Conservation (phyloP, 495 filamentous ascomycete species). For the Xylaria nigripes region DNA sequence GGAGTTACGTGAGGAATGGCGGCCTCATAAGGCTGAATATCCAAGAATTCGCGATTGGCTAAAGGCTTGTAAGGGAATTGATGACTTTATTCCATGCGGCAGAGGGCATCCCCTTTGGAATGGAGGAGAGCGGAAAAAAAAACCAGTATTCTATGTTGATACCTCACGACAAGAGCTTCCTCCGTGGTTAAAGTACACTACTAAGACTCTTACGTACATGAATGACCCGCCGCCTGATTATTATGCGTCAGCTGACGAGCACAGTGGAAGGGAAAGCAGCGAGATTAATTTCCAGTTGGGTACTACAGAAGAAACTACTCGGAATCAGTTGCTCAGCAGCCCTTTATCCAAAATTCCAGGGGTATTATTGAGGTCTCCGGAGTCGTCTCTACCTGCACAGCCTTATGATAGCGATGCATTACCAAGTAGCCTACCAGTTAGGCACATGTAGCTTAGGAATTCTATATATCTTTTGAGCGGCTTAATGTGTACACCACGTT, state of each 20-base stretch:
- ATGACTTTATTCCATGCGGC: neutral
- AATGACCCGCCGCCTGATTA: neutral
- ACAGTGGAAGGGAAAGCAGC: neutral
- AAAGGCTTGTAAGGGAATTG: neutral
- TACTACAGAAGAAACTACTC: too few relatives aligned
- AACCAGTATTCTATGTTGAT: neutral
- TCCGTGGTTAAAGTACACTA: neutral
- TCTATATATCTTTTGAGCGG: too few relatives aligned
- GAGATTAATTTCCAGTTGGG: neutral
- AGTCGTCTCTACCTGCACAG: too few relatives aligned
- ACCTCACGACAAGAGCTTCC: neutral
- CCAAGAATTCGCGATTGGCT: neutral
- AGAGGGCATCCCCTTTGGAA: neutral
- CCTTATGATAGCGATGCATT: too few relatives aligned
- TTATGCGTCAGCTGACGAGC: neutral
- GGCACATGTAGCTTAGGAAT: too few relatives aligned
- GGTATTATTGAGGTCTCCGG: too few relatives aligned
- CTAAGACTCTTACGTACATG: neutral
- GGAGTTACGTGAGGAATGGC: neutral
- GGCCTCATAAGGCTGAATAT: neutral
- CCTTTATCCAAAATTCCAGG: too few relatives aligned
- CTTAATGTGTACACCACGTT: too few relatives aligned
- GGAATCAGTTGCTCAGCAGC: too few relatives aligned
- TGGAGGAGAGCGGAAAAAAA: neutral
- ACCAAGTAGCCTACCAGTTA: too few relatives aligned